Percentiles rank a stretch among this genome's conserved stretches.
Evolutionary conservation across 2,329 filamentous ascomycete genomes (phyloP).

Genomic region (Whalleya microplaca): DNA sequence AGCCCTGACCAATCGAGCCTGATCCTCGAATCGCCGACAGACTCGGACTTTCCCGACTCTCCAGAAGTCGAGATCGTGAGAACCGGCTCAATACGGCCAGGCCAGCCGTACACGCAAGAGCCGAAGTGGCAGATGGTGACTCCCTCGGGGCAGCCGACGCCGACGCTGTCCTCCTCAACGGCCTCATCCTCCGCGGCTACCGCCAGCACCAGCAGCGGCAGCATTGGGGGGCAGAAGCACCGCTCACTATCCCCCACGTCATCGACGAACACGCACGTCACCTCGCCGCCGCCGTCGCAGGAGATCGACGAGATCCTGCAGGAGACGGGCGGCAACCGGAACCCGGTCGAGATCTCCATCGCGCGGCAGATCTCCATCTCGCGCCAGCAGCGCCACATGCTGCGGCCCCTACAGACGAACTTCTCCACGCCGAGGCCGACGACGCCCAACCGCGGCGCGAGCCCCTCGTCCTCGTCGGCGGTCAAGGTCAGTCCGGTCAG

Average conservation of each 20-base stretch:
- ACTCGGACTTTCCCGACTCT: constrained; percentile 29
- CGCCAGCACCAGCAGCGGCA: constrained; percentile 27
- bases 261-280: constrained; percentile 40
- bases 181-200: constrained; percentile 28
- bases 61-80: constrained; percentile 31
- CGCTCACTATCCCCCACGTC: constrained; percentile 38
- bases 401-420: constrained; percentile 55
- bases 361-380: constrained; percentile 70
- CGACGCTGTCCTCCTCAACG: constrained; percentile 30
- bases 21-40: constrained; percentile 47
- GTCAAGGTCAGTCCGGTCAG: constrained; percentile 37
- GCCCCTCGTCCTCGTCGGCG: too few species aligned
- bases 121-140: constrained; percentile 55
- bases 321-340: constrained; percentile 38
- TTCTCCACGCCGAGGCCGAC: constrained; percentile 31
- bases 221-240: constrained; percentile 23
- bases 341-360: constrained; percentile 68
- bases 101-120: constrained; percentile 40
- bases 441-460: constrained; percentile 26
- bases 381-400: constrained; percentile 61
- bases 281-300: constrained; percentile 37
- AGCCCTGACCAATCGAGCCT: constrained; percentile 41
- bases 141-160: constrained; percentile 27
- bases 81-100: constrained; percentile 38
- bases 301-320: constrained; percentile 42